Percentiles rank a stretch among this genome's conserved stretches.
phyloP scores from a whole-genome alignment of 169 alveolate species.

The Toxoplasma gondii region DNA sequence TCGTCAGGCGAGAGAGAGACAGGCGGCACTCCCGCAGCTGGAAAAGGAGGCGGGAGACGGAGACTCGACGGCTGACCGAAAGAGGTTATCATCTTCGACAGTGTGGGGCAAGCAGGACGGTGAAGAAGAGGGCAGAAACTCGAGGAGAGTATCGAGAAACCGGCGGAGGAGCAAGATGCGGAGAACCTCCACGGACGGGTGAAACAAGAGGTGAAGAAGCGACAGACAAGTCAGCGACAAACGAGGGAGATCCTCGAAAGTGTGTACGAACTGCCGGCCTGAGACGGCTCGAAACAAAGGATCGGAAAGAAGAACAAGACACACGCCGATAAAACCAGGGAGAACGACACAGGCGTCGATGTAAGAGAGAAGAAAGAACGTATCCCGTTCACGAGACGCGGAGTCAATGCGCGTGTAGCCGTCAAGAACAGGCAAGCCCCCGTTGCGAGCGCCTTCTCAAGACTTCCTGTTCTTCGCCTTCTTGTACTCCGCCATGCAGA shows the following conservation, averaged over 20 bases:
- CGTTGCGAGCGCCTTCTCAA: background rate
- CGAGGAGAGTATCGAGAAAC: background rate
- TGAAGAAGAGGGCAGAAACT: background rate
- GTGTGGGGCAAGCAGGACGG: background rate
- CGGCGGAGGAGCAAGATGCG: background rate
- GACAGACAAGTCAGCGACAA: background rate
- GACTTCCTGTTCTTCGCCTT: background rate
- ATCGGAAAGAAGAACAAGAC: too few species aligned
- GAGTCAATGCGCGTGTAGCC: too few species aligned
- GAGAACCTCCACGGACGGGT: background rate
- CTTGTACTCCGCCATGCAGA: conserved; percentile 34
- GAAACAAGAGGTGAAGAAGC: background rate
- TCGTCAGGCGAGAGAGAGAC: background rate
- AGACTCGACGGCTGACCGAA: conserved; percentile 9
- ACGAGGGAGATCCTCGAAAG: background rate
- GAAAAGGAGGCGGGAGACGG: conserved; percentile 13
- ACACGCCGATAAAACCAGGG: too few species aligned
- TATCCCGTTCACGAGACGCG: too few species aligned
- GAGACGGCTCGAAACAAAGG: too few species aligned
- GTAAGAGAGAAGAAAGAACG: too few species aligned
- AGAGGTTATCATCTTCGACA: conserved; percentile 27
- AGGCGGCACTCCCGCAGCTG: background rate
- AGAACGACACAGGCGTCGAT: too few species aligned
- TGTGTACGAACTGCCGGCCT: too few species aligned
- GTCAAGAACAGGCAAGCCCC: too few species aligned